Conservation (phyloP, 2,329 filamentous ascomycete species). For the Venturia nashicola region DNA sequence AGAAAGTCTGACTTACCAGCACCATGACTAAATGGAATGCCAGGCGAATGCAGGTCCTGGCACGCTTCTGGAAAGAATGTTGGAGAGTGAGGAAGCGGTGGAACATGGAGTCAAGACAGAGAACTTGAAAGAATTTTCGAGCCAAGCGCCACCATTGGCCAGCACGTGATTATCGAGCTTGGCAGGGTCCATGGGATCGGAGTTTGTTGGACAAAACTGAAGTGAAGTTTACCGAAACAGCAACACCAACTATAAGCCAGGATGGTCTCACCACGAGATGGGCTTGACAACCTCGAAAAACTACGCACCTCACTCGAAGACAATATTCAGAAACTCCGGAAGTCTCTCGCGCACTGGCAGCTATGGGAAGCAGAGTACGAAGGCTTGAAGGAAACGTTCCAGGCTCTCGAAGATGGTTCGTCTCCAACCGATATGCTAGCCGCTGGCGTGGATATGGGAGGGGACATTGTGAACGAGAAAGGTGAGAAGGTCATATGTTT, state of each 20-base stretch:
- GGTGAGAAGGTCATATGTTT: slow-evolving; percentile 12
- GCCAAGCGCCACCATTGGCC: background rate
- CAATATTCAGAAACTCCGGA: slow-evolving; percentile 59
- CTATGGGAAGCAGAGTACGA: slow-evolving; percentile 89
- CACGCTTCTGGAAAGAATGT: background rate
- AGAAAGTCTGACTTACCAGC: background rate
- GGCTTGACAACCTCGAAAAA: slow-evolving; percentile 6
- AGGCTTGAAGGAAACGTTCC: slow-evolving; percentile 69
- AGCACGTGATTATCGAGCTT: background rate
- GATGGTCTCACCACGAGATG: background rate
- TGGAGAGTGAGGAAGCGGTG: background rate
- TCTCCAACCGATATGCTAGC: slow-evolving; percentile 41
- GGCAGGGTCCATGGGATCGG: background rate
- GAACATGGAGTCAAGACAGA: too few species aligned
- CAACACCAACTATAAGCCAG: background rate
- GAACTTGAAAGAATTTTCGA: too few species aligned
- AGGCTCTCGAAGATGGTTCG: slow-evolving; percentile 35
- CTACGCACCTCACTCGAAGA: slow-evolving; percentile 48
- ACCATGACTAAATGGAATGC: background rate
- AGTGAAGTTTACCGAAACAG: background rate
- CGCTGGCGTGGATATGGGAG: slow-evolving; percentile 46
- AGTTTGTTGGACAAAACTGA: background rate
- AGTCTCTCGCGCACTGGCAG: slow-evolving; percentile 76
- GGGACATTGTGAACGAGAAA: slow-evolving; percentile 50
- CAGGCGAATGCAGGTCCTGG: background rate